Evolutionary conservation across 2,329 filamentous ascomycete species (phyloP).

Genomic region (Venturia pyrina): DNA sequence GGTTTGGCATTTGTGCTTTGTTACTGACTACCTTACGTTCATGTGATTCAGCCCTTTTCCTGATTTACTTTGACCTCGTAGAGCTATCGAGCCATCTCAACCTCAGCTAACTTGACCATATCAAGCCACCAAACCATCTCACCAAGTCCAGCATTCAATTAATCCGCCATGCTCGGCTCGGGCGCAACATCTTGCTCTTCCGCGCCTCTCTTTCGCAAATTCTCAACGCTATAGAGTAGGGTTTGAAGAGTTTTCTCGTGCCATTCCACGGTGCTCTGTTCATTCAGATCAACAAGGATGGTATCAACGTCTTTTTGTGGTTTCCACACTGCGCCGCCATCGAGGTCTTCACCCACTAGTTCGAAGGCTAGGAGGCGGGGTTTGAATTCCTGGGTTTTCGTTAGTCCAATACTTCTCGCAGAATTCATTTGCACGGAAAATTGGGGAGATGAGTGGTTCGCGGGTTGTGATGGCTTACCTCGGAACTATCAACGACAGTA

Average conservation of each 20-base stretch:
- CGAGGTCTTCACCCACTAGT: conserved; percentile 5
- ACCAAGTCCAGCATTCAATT: neutral
- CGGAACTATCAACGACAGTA: conserved; percentile 24
- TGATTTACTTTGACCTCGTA: neutral
- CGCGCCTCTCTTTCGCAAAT: conserved; percentile 35
- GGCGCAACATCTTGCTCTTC: neutral
- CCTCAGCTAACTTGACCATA: too few relatives aligned
- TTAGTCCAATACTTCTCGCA: neutral
- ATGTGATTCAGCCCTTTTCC: neutral
- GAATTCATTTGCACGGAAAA: neutral
- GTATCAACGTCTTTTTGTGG: conserved; percentile 10
- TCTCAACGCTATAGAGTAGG: conserved; percentile 38
- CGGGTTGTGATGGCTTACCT: conserved; percentile 19
- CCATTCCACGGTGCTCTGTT: conserved; percentile 18
- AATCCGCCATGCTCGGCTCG: neutral
- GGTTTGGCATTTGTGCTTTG: neutral
- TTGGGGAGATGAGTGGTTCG: conserved; percentile 7
- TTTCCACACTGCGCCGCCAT: conserved; percentile 15
- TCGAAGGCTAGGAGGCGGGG: conserved; percentile 9
- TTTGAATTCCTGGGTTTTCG: neutral
- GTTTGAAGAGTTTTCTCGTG: conserved; percentile 31
- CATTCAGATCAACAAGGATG: conserved; percentile 15
- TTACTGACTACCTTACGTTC: neutral
- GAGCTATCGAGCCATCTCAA: too few relatives aligned
- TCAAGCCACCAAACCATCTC: neutral